Evolutionary conservation across 768 basidiomycete species (phyloP), one percentile per base, ranked within the genome.

Genomic region (Mrakia gelida): DNA sequence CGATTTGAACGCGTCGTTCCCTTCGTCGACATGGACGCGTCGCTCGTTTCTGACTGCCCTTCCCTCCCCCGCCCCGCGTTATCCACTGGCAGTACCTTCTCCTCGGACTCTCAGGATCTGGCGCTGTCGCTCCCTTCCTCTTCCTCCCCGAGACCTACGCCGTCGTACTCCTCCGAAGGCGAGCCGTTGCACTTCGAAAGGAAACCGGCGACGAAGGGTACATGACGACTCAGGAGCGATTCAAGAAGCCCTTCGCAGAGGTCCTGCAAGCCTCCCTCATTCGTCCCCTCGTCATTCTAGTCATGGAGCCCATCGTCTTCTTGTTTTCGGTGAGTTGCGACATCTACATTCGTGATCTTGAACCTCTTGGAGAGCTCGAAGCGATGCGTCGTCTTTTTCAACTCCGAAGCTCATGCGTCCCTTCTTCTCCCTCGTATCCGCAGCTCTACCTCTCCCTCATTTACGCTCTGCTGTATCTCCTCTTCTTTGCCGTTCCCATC

Each of bases 271-370:
- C 80, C 32, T 79, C 80, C 16, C 74, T 83, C 38, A 74, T 82
- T 28, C 80, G 82, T 49, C 83, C 83, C 82, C 73, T 74, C 45
- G 45, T 81, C 5, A 80, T 83, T 59, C 68, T 82, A 63, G 75
- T 82, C 63, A 81, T 81, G 54, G 83, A 83, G 73, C 83, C 83
- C 2, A 82, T 83, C 73, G 81, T 82, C 3, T 81, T 82, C 73
- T 68, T 82, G 32, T 34, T 73, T 26, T 54, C 72, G 0, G 59
- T 59, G 28, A 59, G 59, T 28, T 45, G 1, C 11, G 11, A 10
- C 5, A 15, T 45, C 11, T 45, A 3, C 38, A 38, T 38, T 38
- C 38, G 38, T 38, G 38, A 3, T 38, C 38, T 8, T 8, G 4
- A 38, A 3, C 38, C 38, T 38, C 4, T 45, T 45, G 45, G 45